Evolutionary conservation across 163 green algal species (phyloP), one percentile per base, ranked within the genome.

Genomic region (Scenedesmus sp.): DNA sequence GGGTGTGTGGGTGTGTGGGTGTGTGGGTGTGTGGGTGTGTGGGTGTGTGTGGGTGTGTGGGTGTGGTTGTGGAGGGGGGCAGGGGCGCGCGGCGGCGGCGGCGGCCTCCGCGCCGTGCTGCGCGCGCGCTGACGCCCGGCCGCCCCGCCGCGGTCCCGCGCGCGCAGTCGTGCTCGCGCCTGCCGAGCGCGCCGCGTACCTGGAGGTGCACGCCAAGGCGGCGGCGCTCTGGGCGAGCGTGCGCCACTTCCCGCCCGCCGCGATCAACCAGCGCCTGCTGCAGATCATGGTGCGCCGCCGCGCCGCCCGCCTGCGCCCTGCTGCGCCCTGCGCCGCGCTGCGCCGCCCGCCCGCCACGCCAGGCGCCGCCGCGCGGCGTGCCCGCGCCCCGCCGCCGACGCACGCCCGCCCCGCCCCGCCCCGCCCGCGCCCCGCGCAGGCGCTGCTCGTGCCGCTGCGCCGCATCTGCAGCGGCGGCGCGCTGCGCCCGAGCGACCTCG

Each of bases 261-360:
- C 45, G 22, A 87, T 94, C 62, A 87, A 74, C 62, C 84, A 84
- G 50, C 69, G 86, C 67, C 75, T 92, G 44, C 86, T 96, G 60
- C 81, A 86, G 54, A 91, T 94, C 83, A 94, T 90, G 85, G 80
- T 85, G 44, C 87, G 92, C 72, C 91, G 88, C 85, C 87, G 78
- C 70, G 88, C 89, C 42, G 84, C 87, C 18, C 24, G 24, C 47
- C 50, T 75, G 39, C 7, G 39, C 39, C 39, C n/a, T n/a, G n/a
- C n/a, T n/a, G n/a, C n/a, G n/a, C n/a, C n/a, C n/a, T n/a, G n/a
- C n/a, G n/a, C n/a, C n/a, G n/a, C n/a, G n/a, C n/a, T n/a, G n/a
- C n/a, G n/a, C n/a, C n/a, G n/a, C n/a, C n/a, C n/a, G n/a, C n/a
- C n/a, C n/a, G n/a, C n/a, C n/a, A n/a, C n/a, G n/a, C n/a, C n/a